Percentiles rank a stretch among this genome's conserved stretches.
phyloP scores from a whole-genome alignment of 2,329 filamentous ascomycete genomes.

The Pseudopyricularia javanii region DNA sequence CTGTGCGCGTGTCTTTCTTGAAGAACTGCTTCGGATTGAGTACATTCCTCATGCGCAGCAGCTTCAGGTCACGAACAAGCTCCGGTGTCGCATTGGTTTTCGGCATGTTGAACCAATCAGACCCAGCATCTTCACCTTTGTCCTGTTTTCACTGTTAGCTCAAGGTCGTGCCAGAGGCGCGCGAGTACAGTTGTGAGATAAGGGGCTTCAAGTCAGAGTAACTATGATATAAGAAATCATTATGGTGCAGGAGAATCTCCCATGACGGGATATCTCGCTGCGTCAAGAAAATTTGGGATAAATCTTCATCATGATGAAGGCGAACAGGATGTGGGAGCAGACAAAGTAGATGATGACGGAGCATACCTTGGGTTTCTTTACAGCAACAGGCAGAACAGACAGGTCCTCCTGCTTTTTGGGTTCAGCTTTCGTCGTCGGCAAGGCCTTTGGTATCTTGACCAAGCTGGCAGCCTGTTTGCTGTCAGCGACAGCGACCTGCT shows the following conservation, averaged over 20 bases:
- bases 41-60: conserved; percentile 79
- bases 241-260: conserved; percentile 56
- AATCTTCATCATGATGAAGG: conserved; percentile 60
- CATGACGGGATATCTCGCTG: conserved; percentile 70
- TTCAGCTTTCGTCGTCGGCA: neutral
- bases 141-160: conserved; percentile 15
- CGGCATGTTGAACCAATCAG: conserved; percentile 79
- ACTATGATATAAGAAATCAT: conserved; percentile 55
- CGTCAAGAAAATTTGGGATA: conserved; percentile 60
- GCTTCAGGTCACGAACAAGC: conserved; percentile 68
- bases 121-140: conserved; percentile 50
- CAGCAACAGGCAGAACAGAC: conserved; percentile 11
- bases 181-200: conserved; percentile 9
- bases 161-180: conserved; percentile 4
- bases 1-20: conserved; percentile 70
- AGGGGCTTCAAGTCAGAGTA: conserved; percentile 46
- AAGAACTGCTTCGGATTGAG: conserved; percentile 84
- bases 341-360: neutral
- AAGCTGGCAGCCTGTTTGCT: conserved; percentile 5
- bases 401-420: conserved; percentile 13
- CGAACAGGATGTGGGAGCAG: neutral
- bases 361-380: conserved; percentile 18
- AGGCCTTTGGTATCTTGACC: neutral
- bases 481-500: conserved; percentile 6
- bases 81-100: conserved; percentile 74